These are phyloP conservation scores for Blastocystis sp. DNA, from an alignment of 352 stramenopile genomes.

Conservation along the genomic window DNA sequence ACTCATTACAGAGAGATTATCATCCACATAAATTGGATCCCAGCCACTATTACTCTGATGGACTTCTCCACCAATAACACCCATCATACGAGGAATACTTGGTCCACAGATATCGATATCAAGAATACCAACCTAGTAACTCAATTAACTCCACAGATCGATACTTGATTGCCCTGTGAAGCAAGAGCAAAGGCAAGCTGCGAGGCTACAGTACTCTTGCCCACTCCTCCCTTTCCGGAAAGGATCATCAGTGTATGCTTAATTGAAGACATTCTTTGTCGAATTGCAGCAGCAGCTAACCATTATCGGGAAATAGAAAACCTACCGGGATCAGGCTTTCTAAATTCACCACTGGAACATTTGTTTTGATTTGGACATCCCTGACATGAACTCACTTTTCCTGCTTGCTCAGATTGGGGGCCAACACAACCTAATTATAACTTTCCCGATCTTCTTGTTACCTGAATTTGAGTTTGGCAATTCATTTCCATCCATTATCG, in stretches of 20 bases:
- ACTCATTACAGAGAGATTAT: conserved; percentile 96
- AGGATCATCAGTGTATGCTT: conserved; percentile 97
- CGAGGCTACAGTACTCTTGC: conserved; percentile 95
- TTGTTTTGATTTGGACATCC: conserved; percentile 92
- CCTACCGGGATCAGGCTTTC: conserved; percentile 74
- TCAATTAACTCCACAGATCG: not conserved
- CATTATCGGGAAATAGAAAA: not conserved
- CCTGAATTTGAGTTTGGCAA: conserved; percentile 39
- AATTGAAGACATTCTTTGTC: conserved; percentile 77
- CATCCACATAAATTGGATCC: conserved; percentile 94
- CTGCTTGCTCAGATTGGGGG: conserved; percentile 82
- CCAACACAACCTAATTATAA: conserved; percentile 81
- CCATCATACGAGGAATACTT: conserved; percentile 92
- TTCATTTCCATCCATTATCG: not conserved
- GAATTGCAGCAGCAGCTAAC: conserved; percentile 66
- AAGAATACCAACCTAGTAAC: conserved; percentile 81
- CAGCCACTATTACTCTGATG: conserved; percentile 94
- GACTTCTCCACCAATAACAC: conserved; percentile 81
- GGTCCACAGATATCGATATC: conserved; percentile 98
- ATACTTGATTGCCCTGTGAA: conserved; percentile 80
- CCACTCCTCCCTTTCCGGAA: conserved; percentile 95
- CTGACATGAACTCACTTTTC: conserved; percentile 84
- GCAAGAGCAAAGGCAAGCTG: conserved; percentile 92
- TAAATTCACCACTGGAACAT: conserved; percentile 83
- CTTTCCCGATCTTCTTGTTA: not conserved